A percentile compares a stretch with the other conserved stretches of the same genome.
Conservation (phyloP, 805 yeast genomes). For the Candida endomychidarum region DNA sequence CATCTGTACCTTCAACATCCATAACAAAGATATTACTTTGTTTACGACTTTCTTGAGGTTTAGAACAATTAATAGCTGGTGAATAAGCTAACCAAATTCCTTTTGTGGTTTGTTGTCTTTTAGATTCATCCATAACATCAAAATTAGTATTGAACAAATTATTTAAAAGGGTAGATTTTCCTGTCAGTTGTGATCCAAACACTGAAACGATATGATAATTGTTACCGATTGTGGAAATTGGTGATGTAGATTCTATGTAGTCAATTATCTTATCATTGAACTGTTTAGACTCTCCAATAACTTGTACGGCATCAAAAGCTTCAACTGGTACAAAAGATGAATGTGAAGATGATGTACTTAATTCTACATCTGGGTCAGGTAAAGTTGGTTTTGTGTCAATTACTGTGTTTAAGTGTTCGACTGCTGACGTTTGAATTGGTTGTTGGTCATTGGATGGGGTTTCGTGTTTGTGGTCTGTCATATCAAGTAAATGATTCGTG, state of each 20-base stretch:
- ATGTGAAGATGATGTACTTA: conserved; percentile 24
- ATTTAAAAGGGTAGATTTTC: conserved; percentile 90
- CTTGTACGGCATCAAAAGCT: conserved; percentile 50
- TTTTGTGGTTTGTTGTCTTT: conserved; percentile 78
- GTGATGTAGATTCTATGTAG: conserved; percentile 35
- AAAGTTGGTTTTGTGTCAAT: too few species aligned
- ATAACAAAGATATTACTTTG: conserved; percentile 62
- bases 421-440: too few species aligned
- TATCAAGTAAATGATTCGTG: too few species aligned
- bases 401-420: too few species aligned
- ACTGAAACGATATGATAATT: conserved; percentile 91
- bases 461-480: too few species aligned
- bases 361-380: not conserved
- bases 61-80: conserved; percentile 29
- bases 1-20: conserved; percentile 99
- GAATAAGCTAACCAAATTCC: conserved; percentile 47
- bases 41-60: conserved; percentile 13
- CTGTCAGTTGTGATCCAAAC: conserved; percentile 96
- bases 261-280: conserved; percentile 43
- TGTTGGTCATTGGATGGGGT: too few species aligned
- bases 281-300: conserved; percentile 59
- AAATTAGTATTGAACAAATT: conserved; percentile 81
- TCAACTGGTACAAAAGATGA: conserved; percentile 44
- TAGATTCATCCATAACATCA: conserved; percentile 88
- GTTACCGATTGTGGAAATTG: conserved; percentile 50